Conservation (phyloP, 1,284 basidiomycete genomes). For the Bjerkandera adusta region DNA sequence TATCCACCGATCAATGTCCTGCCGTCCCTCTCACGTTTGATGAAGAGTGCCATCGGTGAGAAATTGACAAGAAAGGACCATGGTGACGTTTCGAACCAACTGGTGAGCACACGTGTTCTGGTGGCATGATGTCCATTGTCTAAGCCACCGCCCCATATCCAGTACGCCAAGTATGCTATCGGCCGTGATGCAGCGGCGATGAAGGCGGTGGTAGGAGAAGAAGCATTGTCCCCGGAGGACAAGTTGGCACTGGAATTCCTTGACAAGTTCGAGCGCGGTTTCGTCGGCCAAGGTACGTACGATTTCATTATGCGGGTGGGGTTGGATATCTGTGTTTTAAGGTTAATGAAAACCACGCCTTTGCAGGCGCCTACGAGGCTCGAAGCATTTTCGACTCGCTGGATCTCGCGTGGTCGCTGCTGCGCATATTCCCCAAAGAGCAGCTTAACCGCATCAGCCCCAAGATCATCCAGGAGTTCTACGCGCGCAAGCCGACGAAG, state of each 20-base stretch:
- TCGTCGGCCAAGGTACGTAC: conserved; percentile 85
- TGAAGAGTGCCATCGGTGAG: conserved; percentile 99
- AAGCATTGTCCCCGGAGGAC: conserved; percentile 92
- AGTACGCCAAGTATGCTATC: conserved; percentile 98
- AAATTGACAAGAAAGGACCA: conserved; percentile 98
- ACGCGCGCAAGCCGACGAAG: conserved; percentile 73
- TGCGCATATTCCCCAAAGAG: conserved; percentile 99
- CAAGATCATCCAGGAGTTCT: conserved; percentile 87
- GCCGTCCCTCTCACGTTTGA: conserved; percentile 96
- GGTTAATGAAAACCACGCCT: conserved; percentile 9
- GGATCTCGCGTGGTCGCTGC: conserved; percentile 94
- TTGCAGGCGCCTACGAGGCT: conserved; percentile 87
- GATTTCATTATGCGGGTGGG: conserved; percentile 1
- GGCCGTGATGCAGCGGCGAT: conserved; percentile 97
- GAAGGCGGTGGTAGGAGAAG: conserved; percentile 99
- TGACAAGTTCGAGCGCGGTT: conserved; percentile 93
- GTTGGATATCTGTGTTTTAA: background rate
- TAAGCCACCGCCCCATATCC: background rate
- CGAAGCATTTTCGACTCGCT: conserved; percentile 97
- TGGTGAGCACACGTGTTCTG: conserved; percentile 56
- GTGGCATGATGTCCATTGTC: background rate
- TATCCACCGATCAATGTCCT: conserved; percentile 99
- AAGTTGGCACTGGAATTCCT: conserved; percentile 92
- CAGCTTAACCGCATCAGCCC: conserved; percentile 95
- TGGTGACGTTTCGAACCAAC: conserved; percentile 97